Conservation (phyloP, 257 asterid species). For the Echium plantagineum region DNA sequence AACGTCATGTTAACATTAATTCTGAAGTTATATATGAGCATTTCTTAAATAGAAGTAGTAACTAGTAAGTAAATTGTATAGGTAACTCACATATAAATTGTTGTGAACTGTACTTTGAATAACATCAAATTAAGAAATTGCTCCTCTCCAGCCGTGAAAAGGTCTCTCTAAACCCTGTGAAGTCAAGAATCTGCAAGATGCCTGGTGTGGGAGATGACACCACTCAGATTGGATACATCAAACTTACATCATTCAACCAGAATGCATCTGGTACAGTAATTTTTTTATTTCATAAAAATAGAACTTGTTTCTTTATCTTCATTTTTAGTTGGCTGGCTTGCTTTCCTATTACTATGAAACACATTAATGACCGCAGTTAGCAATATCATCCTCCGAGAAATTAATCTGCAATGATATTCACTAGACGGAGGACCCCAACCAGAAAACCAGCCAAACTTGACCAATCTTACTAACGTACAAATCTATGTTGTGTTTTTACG, state of each 20-base stretch:
- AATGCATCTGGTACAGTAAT: conserved; percentile 71
- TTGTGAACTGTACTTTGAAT: conserved; percentile 1
- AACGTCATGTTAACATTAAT: not conserved
- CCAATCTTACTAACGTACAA: too few species aligned
- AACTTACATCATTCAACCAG: conserved; percentile 84
- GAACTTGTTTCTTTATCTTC: not conserved
- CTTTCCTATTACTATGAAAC: too few species aligned
- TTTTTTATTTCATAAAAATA: not conserved
- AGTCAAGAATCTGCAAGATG: conserved; percentile 70
- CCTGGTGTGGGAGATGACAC: conserved; percentile 51
- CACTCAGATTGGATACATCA: conserved; percentile 77
- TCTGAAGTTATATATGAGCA: not conserved
- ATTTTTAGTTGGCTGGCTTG: too few species aligned
- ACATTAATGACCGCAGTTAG: too few species aligned
- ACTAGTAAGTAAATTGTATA: not conserved
- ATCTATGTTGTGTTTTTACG: too few species aligned
- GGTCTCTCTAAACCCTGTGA: conserved; percentile 80
- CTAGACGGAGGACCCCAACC: too few species aligned
- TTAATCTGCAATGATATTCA: too few species aligned
- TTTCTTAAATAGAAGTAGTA: not conserved
- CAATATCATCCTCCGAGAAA: too few species aligned
- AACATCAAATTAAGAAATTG: conserved; percentile 11
- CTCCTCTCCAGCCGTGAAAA: conserved; percentile 70
- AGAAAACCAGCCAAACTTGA: too few species aligned
- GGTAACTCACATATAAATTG: not conserved